Base-by-base conservation (phyloP, 805 yeast species). In the Yarrowia osloensis region DNA sequence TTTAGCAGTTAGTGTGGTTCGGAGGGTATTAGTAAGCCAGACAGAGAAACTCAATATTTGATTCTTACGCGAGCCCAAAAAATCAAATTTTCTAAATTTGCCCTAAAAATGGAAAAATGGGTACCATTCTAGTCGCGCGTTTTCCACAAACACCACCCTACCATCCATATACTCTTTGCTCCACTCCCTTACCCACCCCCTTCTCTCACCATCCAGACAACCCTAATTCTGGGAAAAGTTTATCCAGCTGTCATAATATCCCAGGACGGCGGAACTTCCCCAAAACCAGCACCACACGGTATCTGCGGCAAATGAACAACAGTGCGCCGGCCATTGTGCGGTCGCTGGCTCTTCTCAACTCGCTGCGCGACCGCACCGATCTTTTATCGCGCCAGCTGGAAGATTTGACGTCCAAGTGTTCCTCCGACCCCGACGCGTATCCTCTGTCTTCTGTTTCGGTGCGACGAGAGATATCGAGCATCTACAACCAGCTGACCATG, bases 261-360 rank as follows among this genome's bases (percentile, higher is more conserved):
- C 57, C 57, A 22, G 24, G 12, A 4, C 39, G 15, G 19, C 19
- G n/a, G 7, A 35, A 35, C 39, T 3, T 19, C 39, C n/a, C 19
- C 19, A 12, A 35, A 35, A 35, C 19, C 39, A 35, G 39, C 39
- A 35, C 39, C 4, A 15, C 19, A 15, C 39, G 39, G 7, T 35
- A 35, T 35, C 39, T 35, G 39, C 24, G 44, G 61, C 46, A 35
- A 50, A 54, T 57, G 63, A 57, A 57, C 63, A 57, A 57, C 37
- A 57, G 49, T 28, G 63, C 63, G 35, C 63, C 63, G 7, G 63
- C 63, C 33, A 57, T 57, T 1, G 63, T 57, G 63, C 63, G 63
- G 63, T 57, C 63, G 49, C 63, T 57, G 33, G 63, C 63, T 11
- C 63, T 57, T 19, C 22, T 57, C 12, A 57, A 57, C 63, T 39